A percentile compares a stretch with the other conserved stretches of the same genome.
phyloP scores from a whole-genome alignment of 1,284 basidiomycete species.

The Malassezia nana region DNA sequence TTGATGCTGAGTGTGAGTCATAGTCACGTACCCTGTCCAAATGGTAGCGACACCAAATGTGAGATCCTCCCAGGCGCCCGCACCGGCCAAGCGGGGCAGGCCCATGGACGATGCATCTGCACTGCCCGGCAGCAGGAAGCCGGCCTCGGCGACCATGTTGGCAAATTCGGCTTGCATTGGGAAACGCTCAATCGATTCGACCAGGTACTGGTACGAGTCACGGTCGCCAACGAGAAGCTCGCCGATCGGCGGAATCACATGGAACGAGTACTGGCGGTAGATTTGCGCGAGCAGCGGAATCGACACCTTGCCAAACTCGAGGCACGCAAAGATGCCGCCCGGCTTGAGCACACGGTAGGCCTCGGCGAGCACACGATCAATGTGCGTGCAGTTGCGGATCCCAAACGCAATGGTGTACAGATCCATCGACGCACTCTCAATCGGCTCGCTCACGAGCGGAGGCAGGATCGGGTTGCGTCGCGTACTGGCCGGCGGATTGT shows the following conservation, averaged over 20 bases:
- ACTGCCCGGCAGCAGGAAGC: conserved; percentile 47
- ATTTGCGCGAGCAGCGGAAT: conserved; percentile 77
- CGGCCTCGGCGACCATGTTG: conserved; percentile 57
- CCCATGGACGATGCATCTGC: conserved; percentile 35
- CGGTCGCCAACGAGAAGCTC: conserved; percentile 92
- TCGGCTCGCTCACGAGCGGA: conserved; percentile 34
- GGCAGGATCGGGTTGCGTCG: conserved; percentile 30
- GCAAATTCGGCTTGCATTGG: conserved; percentile 83
- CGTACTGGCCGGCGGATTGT: conserved; percentile 24
- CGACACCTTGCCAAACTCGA: conserved; percentile 90
- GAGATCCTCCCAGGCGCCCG: conserved; percentile 44
- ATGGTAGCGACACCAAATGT: conserved; percentile 45
- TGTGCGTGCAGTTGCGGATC: conserved; percentile 91
- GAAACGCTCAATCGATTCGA: conserved; percentile 93
- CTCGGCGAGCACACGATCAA: conserved; percentile 76
- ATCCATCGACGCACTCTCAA: conserved; percentile 63
- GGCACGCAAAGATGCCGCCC: conserved; percentile 85
- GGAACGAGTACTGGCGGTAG: conserved; percentile 94
- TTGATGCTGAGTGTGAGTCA: conserved; percentile 15
- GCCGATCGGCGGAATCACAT: conserved; percentile 83
- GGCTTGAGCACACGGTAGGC: conserved; percentile 92
- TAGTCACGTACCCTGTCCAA: conserved; percentile 33
- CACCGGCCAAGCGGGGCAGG: conserved; percentile 25
- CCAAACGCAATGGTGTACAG: conserved; percentile 98
- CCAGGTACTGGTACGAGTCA: conserved; percentile 81